Base-by-base conservation (phyloP, 2,329 filamentous ascomycete species). In the Colletotrichum aenigma region DNA sequence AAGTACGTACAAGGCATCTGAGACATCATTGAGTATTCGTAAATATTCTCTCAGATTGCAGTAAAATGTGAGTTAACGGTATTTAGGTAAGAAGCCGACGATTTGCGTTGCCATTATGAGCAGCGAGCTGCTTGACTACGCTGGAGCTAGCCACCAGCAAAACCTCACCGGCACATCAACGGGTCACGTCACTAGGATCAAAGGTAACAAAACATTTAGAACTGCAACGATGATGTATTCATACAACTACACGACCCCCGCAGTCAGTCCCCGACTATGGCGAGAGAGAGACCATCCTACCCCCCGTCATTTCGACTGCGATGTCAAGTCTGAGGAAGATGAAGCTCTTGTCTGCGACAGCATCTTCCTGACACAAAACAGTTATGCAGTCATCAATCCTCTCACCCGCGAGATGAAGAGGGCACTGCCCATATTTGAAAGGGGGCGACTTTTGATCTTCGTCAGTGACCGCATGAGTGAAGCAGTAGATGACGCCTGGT, bases 21-120 rank as follows among this genome's bases (percentile, higher is more conserved):
- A 21, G 43, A 48, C 10, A 21, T 13, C n/a, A 48, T 0, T 13
- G n/a, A 21, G 18, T 2, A 21, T 48, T 21, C 0, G 10, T 7
- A 21, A 3, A 13, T 21, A 48, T 3, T 48, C 43, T 21, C 18
- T 21, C 9, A 2, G 9, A 6, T n/a, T 48, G 6, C 10, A 21
- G 38, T 48, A 4, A n/a, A n/a, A 12, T 48, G 18, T 48, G 38
- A n/a, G 18, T 48, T 3, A n/a, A 12, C 5, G 18, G 8, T 43
- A 43, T 43, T 4, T 43, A 1, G 3, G 8, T n/a, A 43, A n/a
- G 18, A 43, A 5, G 9, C 8, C 8, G 16, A n/a, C 38, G 18
- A n/a, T 9, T 43, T 43, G 16, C 38, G 16, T 48, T 48, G 38
- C 18, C 9, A 48, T 6, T 48, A 48, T n/a, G 38, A n/a, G 38